phyloP scores from a whole-genome alignment of 2,329 filamentous ascomycete species.

The Fusarium nelsonii region DNA sequence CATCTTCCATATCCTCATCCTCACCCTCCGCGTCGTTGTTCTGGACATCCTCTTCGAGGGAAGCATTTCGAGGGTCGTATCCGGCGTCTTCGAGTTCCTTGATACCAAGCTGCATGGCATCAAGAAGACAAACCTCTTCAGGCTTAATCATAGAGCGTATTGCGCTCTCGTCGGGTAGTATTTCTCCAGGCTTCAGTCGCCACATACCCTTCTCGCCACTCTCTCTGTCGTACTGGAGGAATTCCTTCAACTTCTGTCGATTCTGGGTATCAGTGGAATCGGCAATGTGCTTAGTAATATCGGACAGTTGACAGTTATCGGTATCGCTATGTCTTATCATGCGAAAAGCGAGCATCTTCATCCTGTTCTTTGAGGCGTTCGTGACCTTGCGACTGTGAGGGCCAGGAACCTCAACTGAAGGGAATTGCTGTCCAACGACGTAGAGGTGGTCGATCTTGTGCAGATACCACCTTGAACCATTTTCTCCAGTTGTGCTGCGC shows the following conservation, averaged over 20 bases:
- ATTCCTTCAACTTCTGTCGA: conserved; percentile 96
- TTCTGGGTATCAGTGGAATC: conserved; percentile 96
- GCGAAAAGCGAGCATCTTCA: conserved; percentile 95
- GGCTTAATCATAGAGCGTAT: conserved; percentile 92
- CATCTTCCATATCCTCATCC: conserved; percentile 61
- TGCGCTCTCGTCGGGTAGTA: conserved; percentile 81
- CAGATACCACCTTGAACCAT: conserved; percentile 84
- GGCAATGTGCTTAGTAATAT: conserved; percentile 91
- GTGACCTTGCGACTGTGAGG: conserved; percentile 96
- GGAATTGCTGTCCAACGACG: conserved; percentile 92
- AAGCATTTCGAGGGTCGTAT: conserved; percentile 75
- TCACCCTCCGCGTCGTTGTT: conserved; percentile 74
- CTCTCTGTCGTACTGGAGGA: conserved; percentile 90
- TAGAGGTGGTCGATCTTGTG: conserved; percentile 92
- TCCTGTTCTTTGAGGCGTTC: conserved; percentile 93
- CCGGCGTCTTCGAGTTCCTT: conserved; percentile 93
- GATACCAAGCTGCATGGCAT: conserved; percentile 96
- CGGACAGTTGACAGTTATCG: conserved; percentile 77
- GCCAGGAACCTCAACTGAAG: conserved; percentile 90
- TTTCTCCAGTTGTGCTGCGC: conserved; percentile 80
- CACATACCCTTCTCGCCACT: conserved; percentile 78
- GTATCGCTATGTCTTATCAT: conserved; percentile 83
- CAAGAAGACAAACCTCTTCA: conserved; percentile 92
- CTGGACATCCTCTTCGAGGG: conserved; percentile 73
- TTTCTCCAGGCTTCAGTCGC: conserved; percentile 79